These are phyloP conservation scores for Penicillium sp. DNA, from an alignment of 2,329 filamentous ascomycete species.

Conservation along the genomic window DNA sequence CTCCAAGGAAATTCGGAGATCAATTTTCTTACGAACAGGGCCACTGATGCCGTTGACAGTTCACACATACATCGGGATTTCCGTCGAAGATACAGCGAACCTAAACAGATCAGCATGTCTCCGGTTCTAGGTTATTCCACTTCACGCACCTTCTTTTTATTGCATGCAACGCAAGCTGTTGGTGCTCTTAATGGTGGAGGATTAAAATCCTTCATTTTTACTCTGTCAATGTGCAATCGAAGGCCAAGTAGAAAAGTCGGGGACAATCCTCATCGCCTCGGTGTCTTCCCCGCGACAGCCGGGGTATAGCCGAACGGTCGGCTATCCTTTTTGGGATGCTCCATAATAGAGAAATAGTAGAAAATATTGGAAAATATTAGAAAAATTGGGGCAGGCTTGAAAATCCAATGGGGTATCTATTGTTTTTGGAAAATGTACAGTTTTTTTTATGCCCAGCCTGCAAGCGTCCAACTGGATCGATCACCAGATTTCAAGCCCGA, in stretches of 20 bases:
- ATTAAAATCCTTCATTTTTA: constrained; percentile 12
- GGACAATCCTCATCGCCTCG: background rate
- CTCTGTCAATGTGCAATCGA: background rate
- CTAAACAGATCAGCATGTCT: constrained; percentile 9
- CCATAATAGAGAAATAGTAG: background rate
- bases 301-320: background rate
- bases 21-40: constrained; percentile 25
- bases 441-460: constrained; percentile 43
- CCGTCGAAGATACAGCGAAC: constrained; percentile 30
- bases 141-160: constrained; percentile 30
- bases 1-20: background rate
- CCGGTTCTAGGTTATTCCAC: background rate
- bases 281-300: constrained; percentile 8
- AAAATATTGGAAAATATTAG: no score
- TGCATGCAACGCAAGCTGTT: constrained; percentile 31
- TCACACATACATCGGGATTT: constrained; percentile 22
- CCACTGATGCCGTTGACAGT: constrained; percentile 29
- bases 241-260: background rate
- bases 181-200: constrained; percentile 29
- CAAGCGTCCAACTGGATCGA: constrained; percentile 50
- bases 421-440: constrained; percentile 15
- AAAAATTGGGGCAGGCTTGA: background rate
- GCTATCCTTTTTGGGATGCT: background rate
- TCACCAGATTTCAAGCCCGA: constrained; percentile 42
- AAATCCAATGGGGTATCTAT: constrained; percentile 23